Evolutionary conservation across 805 yeast genomes (phyloP), one percentile per base, ranked within the genome.

Genomic region (Wickerhamomyces silvicola): DNA sequence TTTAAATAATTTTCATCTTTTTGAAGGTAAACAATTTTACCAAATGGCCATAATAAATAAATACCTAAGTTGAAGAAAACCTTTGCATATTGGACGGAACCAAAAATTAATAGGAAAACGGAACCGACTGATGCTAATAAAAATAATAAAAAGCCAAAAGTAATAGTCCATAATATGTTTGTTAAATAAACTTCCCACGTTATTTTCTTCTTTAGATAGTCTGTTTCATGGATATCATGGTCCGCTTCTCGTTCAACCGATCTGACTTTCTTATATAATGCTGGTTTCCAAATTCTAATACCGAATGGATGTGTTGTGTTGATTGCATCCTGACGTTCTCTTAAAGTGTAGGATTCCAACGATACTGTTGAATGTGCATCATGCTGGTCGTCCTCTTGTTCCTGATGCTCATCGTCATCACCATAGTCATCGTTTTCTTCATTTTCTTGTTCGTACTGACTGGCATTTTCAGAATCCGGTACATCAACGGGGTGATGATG

Each of bases 201-300:
- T 7, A 84, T 75, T 4, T 72, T 62, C 39, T 48, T 46, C 22
- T 38, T 39, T 8, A 28, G 22, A 4, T 64, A 59, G 32, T 66
- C 68, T 12, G 78, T 73, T 28, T 86, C 88, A 57, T 90, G 97
- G 44, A 92, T 85, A 65, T 92, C 98, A 40, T 82, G 82, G 38
- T 85, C 94, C 2, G 97, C 97, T 37, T 85, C 79, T 24, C 78
- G 69, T 45, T 92, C 92, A 20, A 92, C 97, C 4, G 96, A 84
- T 49, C 98, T 77, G 37, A 73, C 72, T 57, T 92, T 92, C 56
- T 92, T 92, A 60, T 92, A 92, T 35, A 92, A 64, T 3, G 97
- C 96, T 2, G 98, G 98, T 52, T 92, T 92, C 98, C 98, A 92
- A 48, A 92, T 85, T 56, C 95, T 81, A 28, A 92, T 90, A 69